These are phyloP conservation scores for Drechmeria coniospora DNA, from an alignment of 2,329 filamentous ascomycete species.

Conservation along the genomic window DNA sequence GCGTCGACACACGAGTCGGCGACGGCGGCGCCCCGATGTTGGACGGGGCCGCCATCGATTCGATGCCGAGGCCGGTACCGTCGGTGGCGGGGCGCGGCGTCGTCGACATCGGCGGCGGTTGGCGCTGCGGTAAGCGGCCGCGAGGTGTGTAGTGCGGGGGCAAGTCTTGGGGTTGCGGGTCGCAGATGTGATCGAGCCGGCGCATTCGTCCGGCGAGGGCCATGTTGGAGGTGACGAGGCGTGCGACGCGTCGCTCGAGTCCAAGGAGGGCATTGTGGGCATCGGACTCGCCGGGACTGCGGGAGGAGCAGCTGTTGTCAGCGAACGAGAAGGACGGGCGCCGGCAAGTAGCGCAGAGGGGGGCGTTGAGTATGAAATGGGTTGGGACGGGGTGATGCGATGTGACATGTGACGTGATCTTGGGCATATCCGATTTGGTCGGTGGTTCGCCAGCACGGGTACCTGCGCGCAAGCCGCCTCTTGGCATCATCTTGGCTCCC, in stretches of 20 bases:
- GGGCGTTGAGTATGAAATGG: too few relatives aligned
- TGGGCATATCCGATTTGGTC: too few relatives aligned
- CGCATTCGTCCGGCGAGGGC: slow-evolving; percentile 17
- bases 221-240: slow-evolving; percentile 19
- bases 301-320: background rate
- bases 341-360: too few relatives aligned
- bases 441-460: too few relatives aligned
- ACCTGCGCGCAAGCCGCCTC: too few relatives aligned
- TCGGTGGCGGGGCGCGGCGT: background rate
- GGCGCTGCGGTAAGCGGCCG: slow-evolving; percentile 2
- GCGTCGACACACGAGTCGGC: slow-evolving; percentile 7
- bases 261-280: slow-evolving; percentile 19
- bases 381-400: background rate
- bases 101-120: background rate
- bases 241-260: slow-evolving; percentile 17
- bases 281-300: slow-evolving; percentile 19
- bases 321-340: too few relatives aligned
- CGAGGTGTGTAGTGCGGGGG: slow-evolving; percentile 6
- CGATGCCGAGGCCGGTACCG: slow-evolving; percentile 2
- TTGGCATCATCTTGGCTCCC: too few relatives aligned
- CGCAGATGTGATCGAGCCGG: slow-evolving; percentile 10
- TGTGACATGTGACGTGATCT: too few relatives aligned
- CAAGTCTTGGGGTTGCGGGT: slow-evolving; percentile 6
- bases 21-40: slow-evolving; percentile 7
- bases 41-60: too few relatives aligned